Conservation (phyloP, 2,329 filamentous ascomycete species). For the Sporothrix brasiliensis region DNA sequence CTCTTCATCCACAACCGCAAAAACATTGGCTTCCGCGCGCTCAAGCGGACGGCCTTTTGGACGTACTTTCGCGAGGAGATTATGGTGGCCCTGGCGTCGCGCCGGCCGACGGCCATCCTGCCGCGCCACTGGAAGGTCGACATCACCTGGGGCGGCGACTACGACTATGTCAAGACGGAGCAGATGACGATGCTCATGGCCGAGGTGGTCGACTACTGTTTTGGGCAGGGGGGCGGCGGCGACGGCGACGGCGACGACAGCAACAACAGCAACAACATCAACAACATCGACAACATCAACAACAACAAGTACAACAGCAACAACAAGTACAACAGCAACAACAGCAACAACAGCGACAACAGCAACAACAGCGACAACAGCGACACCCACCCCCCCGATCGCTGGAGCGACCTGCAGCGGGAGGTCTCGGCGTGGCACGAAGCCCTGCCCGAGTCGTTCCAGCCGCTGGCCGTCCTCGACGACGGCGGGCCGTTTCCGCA, state of each 20-base stretch:
- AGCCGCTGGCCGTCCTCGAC: constrained; percentile 8
- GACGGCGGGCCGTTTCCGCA: constrained; percentile 15
- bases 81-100: constrained; percentile 17
- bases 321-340: too few species aligned
- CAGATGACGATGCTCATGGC: constrained; percentile 24
- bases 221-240: background rate
- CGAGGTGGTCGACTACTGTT: constrained; percentile 20
- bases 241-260: too few species aligned
- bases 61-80: constrained; percentile 27
- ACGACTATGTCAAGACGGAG: constrained; percentile 23
- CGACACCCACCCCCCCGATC: background rate
- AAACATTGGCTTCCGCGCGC: constrained; percentile 23
- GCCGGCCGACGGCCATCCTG: constrained; percentile 4
- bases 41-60: constrained; percentile 24
- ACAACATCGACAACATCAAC: too few species aligned
- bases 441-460: constrained; percentile 21
- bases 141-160: constrained; percentile 26
- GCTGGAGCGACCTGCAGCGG: constrained; percentile 12
- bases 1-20: constrained; percentile 24
- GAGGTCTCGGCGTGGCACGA: constrained; percentile 17
- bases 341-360: too few species aligned
- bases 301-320: too few species aligned
- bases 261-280: too few species aligned
- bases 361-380: too few species aligned
- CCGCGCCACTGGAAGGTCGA: constrained; percentile 23